phyloP scores from a whole-genome alignment of 1,139 yeast genomes.

The Taphrina deformans region DNA sequence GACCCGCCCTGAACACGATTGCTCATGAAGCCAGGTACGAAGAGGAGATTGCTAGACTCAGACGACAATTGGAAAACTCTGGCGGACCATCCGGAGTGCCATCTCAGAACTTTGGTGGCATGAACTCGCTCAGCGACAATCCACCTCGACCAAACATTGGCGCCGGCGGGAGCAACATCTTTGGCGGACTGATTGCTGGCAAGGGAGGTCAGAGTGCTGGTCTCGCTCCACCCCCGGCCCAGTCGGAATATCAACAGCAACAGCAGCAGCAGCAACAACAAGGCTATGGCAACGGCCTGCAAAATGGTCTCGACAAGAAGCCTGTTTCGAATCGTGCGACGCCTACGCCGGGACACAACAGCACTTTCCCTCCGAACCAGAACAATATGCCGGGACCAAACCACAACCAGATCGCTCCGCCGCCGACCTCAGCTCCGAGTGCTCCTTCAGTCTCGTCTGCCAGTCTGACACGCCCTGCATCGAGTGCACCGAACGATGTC shows the following conservation, averaged over 20 bases:
- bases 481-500: constrained; percentile 23
- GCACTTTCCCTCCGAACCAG: constrained; percentile 26
- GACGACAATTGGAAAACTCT: constrained; percentile 73
- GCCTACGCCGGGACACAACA: constrained; percentile 21
- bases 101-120: constrained; percentile 19
- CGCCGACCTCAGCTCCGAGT: constrained; percentile 37
- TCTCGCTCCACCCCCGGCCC: constrained; percentile 31
- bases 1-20: not conserved
- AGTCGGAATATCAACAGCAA: constrained; percentile 28
- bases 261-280: constrained; percentile 37
- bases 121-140: constrained; percentile 41
- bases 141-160: constrained; percentile 44
- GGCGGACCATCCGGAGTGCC: constrained; percentile 40
- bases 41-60: constrained; percentile 82
- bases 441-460: constrained; percentile 39
- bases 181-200: constrained; percentile 46
- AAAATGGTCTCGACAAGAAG: constrained; percentile 21
- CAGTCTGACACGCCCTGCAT: constrained; percentile 2
- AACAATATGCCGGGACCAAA: constrained; percentile 4
- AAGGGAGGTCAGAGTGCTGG: constrained; percentile 43
- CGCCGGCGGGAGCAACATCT: constrained; percentile 44
- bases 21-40: constrained; percentile 55
- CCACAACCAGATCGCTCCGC: constrained; percentile 15
- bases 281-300: constrained; percentile 18
- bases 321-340: constrained; percentile 22